Conservation (phyloP, 345 rosid genomes). For the Psidium friedrichsthalianum region DNA sequence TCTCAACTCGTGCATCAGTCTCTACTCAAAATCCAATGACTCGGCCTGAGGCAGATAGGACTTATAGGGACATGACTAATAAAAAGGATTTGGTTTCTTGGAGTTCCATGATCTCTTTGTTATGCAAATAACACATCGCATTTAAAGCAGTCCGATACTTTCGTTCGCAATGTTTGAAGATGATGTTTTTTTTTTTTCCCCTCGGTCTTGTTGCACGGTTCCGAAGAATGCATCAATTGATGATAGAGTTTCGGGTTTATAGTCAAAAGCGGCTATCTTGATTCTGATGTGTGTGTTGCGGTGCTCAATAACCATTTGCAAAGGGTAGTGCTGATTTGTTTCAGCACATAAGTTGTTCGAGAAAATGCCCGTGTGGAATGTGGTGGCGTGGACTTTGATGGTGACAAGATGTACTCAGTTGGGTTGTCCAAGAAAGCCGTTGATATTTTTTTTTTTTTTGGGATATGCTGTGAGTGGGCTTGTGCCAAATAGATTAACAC, state of each 20-base stretch:
- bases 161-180: neutral
- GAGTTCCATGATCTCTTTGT: constrained; percentile 68
- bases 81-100: constrained; percentile 63
- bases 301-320: constrained; percentile 64
- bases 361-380: neutral
- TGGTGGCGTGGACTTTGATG: constrained; percentile 14
- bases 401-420: constrained; percentile 42
- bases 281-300: constrained; percentile 47
- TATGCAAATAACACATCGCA: constrained; percentile 35
- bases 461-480: constrained; percentile 43
- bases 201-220: constrained; percentile 47
- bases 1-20: constrained; percentile 55
- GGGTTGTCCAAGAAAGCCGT: constrained; percentile 37
- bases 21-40: constrained; percentile 57
- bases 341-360: constrained; percentile 51
- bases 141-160: constrained; percentile 19
- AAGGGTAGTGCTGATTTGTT: constrained; percentile 33
- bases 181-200: neutral
- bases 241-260: constrained; percentile 36
- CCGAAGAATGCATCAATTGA: constrained; percentile 12
- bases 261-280: constrained; percentile 42
- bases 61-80: constrained; percentile 39
- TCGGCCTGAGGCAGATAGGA: constrained; percentile 21
- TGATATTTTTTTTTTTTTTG: constrained; percentile 32
- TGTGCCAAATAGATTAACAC: constrained; percentile 47